Evolutionary conservation across 2,329 filamentous ascomycete species (phyloP).

Genomic region (Stagonosporopsis chrysanthemi): DNA sequence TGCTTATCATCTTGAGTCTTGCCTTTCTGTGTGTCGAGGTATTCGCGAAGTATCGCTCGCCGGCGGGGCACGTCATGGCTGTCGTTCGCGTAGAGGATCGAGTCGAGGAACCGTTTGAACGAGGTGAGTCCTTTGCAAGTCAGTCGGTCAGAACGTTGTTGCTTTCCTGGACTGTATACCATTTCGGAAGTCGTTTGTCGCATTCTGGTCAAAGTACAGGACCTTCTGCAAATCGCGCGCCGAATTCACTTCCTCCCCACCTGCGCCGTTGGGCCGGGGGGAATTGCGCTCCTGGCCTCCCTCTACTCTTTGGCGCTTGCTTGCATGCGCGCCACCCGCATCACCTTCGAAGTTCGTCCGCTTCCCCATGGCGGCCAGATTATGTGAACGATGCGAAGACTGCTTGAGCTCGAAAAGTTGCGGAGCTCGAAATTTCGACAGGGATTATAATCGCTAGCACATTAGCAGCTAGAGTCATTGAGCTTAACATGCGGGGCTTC

Average conservation of each 20-base stretch:
- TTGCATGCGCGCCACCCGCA: constrained; percentile 32
- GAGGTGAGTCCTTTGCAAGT: constrained; percentile 65
- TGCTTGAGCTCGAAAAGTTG: constrained; percentile 17
- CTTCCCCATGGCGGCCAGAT: constrained; percentile 39
- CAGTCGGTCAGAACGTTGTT: constrained; percentile 8
- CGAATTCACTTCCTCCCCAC: constrained; percentile 42
- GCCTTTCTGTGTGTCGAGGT: constrained; percentile 67
- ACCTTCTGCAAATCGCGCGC: constrained; percentile 47
- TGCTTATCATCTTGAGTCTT: constrained; percentile 61
- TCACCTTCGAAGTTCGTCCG: constrained; percentile 44
- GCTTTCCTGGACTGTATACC: constrained; percentile 26
- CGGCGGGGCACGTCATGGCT: constrained; percentile 58
- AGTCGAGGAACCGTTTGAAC: constrained; percentile 75
- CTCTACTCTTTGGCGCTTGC: constrained; percentile 45
- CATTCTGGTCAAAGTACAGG: constrained; percentile 48
- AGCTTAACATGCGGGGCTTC: constrained; percentile 10
- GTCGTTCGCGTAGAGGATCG: constrained; percentile 63
- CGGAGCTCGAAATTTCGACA: constrained; percentile 15
- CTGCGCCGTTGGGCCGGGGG: constrained; percentile 26
- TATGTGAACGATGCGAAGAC: constrained; percentile 13
- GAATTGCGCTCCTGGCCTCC: constrained; percentile 36
- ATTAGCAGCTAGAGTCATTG: neutral
- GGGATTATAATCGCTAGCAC: constrained; percentile 2
- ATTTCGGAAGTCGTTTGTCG: constrained; percentile 38
- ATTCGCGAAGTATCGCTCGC: constrained; percentile 71